phyloP scores from a whole-genome alignment of 805 yeast species.

The Lipomyces lipofer region DNA sequence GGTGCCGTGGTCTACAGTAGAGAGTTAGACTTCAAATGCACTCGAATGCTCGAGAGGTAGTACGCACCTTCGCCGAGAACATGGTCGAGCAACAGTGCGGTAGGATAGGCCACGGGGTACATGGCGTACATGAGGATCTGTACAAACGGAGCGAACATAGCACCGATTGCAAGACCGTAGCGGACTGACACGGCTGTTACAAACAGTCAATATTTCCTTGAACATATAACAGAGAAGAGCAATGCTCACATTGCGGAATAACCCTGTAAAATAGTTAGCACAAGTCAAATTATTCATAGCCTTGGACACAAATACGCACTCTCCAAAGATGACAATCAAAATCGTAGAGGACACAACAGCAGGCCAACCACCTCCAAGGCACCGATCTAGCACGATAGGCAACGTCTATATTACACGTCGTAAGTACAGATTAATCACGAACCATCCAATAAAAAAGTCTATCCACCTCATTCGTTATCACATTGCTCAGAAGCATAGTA shows the following conservation, averaged over 20 bases:
- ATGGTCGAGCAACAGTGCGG: conserved; percentile 75
- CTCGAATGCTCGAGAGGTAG: neutral
- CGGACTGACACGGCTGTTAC: conserved; percentile 89
- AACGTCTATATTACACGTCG: conserved; percentile 78
- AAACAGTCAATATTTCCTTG: too few relatives aligned
- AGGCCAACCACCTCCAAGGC: conserved; percentile 96
- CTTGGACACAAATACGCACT: too few relatives aligned
- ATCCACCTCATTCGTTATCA: conserved; percentile 30
- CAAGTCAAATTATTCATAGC: too few relatives aligned
- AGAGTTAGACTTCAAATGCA: neutral
- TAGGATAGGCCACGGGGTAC: conserved; percentile 93
- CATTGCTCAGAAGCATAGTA: conserved; percentile 56
- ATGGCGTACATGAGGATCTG: conserved; percentile 77
- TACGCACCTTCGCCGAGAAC: conserved; percentile 66
- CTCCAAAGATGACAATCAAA: conserved; percentile 91
- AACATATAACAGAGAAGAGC: too few relatives aligned
- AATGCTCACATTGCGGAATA: conserved; percentile 95
- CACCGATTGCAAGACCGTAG: conserved; percentile 88
- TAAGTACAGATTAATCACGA: too few relatives aligned
- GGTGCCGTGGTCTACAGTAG: conserved; percentile 75
- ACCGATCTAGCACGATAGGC: conserved; percentile 89
- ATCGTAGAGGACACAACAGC: conserved; percentile 94
- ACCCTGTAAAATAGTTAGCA: too few relatives aligned
- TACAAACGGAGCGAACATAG: conserved; percentile 88
- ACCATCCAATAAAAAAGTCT: neutral